Conservation (phyloP, 1,284 basidiomycete genomes). For the Cryptococcus jaspeensis region DNA sequence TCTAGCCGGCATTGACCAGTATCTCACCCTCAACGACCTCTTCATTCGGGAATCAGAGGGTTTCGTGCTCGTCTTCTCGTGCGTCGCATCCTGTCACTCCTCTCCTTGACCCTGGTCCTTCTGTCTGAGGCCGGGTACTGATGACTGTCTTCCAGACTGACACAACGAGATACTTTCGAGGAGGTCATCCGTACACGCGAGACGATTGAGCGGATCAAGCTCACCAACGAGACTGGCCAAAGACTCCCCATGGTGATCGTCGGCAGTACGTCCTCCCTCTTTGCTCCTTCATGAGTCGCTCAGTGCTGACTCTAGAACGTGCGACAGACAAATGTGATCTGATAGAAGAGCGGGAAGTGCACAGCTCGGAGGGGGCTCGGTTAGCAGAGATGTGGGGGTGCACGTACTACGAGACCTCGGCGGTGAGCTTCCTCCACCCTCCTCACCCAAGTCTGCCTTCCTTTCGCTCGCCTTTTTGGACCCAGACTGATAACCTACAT, state of each 20-base stretch:
- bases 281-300: background rate
- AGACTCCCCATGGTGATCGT: conserved; percentile 38
- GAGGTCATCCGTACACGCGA: conserved; percentile 29
- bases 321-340: conserved; percentile 40
- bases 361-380: conserved; percentile 17
- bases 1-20: conserved; percentile 40
- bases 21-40: conserved; percentile 32
- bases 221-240: conserved; percentile 3
- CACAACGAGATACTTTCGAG: conserved; percentile 31
- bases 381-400: conserved; percentile 24
- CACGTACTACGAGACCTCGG: conserved; percentile 40
- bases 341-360: conserved; percentile 31
- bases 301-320: background rate
- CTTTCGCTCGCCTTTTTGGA: background rate
- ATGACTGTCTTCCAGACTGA: conserved; percentile 18
- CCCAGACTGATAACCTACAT: no score
- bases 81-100: conserved; percentile 13
- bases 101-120: background rate
- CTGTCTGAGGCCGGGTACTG: background rate
- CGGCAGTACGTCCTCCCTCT: conserved; percentile 32
- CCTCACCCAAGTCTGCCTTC: background rate
- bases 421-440: conserved; percentile 23
- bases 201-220: conserved; percentile 36
- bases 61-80: conserved; percentile 44
- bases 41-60: conserved; percentile 40